Conservation (phyloP, 2,329 filamentous ascomycete genomes). For the Lachnellula cervina region DNA sequence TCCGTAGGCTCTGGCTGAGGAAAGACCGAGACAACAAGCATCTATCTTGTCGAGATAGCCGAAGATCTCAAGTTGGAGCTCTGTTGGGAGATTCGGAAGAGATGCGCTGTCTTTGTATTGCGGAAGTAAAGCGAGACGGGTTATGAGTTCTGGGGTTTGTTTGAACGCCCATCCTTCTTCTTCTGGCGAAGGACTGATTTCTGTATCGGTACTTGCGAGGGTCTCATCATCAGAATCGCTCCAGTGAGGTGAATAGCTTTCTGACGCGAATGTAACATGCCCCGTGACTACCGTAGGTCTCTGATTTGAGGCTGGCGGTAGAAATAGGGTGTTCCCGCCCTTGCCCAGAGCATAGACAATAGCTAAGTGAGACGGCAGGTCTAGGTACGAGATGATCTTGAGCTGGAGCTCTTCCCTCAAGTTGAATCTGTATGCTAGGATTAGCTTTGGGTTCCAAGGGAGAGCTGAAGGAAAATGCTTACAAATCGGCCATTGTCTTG, state of each 20-base stretch:
- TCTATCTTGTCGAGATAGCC: slow-evolving; percentile 61
- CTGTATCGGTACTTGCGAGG: slow-evolving; percentile 20
- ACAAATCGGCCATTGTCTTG: not conserved
- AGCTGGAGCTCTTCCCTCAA: not conserved
- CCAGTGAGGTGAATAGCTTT: slow-evolving; percentile 1
- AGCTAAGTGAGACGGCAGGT: not conserved
- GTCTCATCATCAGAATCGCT: slow-evolving; percentile 17
- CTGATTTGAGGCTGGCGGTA: not conserved
- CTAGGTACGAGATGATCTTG: not conserved
- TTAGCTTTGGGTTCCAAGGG: not conserved
- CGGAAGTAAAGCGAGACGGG: slow-evolving; percentile 14
- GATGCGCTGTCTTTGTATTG: slow-evolving; percentile 8
- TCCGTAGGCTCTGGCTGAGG: slow-evolving; percentile 52
- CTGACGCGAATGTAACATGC: not conserved
- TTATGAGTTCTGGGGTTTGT: slow-evolving; percentile 21
- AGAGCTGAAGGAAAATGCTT: not conserved
- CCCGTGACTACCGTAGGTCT: slow-evolving; percentile 9
- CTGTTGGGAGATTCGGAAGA: slow-evolving; percentile 50
- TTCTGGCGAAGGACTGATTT: slow-evolving; percentile 18
- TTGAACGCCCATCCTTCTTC: slow-evolving; percentile 21
- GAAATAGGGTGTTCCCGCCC: too few species aligned
- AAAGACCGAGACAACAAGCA: slow-evolving; percentile 56
- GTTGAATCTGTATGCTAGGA: not conserved
- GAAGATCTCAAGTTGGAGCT: slow-evolving; percentile 57
- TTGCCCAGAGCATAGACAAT: too few species aligned